A percentile compares a stretch with the other conserved stretches of the same genome.
phyloP scores from a whole-genome alignment of 2,329 filamentous ascomycete genomes.

The Fusarium metavorans region DNA sequence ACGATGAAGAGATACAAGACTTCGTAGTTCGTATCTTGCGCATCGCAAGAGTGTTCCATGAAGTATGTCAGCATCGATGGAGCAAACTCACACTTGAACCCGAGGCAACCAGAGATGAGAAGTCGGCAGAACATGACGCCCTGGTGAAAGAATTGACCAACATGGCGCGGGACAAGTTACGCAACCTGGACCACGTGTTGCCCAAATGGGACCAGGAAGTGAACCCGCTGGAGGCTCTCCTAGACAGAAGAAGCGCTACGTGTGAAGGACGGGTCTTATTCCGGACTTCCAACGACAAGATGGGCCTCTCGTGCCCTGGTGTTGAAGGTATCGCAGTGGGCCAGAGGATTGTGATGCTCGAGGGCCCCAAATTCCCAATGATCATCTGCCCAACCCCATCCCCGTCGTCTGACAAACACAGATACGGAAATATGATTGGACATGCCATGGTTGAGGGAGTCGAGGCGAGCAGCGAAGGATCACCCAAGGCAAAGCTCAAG shows the following conservation, averaged over 20 bases:
- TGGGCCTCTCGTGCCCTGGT: background rate
- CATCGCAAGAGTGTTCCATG: background rate
- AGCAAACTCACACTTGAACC: background rate
- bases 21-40: background rate
- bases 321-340: background rate
- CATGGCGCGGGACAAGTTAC: background rate
- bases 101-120: background rate
- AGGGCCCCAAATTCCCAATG: background rate
- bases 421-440: background rate
- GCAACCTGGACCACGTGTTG: background rate
- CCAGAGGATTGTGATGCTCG: background rate
- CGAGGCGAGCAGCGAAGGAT: background rate
- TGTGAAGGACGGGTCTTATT: background rate
- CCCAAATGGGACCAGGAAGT: background rate
- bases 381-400: background rate
- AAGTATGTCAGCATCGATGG: background rate
- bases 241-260: background rate
- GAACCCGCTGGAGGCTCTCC: background rate
- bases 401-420: background rate
- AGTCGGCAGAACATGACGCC: background rate
- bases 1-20: background rate
- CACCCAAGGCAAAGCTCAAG: background rate
- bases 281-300: background rate
- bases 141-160: background rate
- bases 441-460: background rate